These are phyloP conservation scores for Brassica balearica DNA, from an alignment of 441 rosid genomes.

Conservation along the genomic window DNA sequence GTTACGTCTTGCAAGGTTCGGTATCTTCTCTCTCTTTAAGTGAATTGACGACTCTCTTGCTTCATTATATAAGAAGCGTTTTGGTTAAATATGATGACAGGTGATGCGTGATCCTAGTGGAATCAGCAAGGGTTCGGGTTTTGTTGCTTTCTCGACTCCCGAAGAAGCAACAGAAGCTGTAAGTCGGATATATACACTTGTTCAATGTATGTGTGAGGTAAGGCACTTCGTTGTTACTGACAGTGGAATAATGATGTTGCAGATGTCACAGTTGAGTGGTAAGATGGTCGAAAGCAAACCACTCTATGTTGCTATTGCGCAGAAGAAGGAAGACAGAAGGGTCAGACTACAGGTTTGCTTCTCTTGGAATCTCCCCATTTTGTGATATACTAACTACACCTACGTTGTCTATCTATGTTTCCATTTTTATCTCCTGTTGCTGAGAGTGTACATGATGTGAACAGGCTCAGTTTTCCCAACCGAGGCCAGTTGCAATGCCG, in stretches of 20 bases:
- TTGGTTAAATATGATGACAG: slow-evolving; percentile 44
- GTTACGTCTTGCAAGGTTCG: slow-evolving; percentile 77
- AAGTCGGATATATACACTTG: slow-evolving; percentile 41
- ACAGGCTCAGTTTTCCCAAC: slow-evolving; percentile 85
- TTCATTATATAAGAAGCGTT: slow-evolving; percentile 16
- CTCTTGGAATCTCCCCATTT: neutral
- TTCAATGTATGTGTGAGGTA: neutral
- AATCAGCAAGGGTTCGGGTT: slow-evolving; percentile 77
- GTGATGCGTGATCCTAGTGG: slow-evolving; percentile 88
- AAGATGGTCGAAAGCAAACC: slow-evolving; percentile 79
- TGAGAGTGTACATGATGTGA: slow-evolving; percentile 26
- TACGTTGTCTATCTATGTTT: neutral
- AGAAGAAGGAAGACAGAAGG: slow-evolving; percentile 77
- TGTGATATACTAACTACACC: neutral
- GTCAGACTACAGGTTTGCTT: slow-evolving; percentile 29
- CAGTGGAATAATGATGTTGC: slow-evolving; percentile 17
- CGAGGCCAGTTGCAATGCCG: slow-evolving; percentile 66
- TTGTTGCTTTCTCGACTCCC: slow-evolving; percentile 77
- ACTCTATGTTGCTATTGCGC: slow-evolving; percentile 83
- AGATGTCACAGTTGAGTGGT: slow-evolving; percentile 79
- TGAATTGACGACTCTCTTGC: neutral
- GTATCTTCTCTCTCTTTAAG: neutral
- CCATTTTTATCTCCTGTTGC: neutral
- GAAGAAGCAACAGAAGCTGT: slow-evolving; percentile 88
- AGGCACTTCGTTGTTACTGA: slow-evolving; percentile 18